Conservation (phyloP, 768 basidiomycete species). For the Tylopilus sp. region DNA sequence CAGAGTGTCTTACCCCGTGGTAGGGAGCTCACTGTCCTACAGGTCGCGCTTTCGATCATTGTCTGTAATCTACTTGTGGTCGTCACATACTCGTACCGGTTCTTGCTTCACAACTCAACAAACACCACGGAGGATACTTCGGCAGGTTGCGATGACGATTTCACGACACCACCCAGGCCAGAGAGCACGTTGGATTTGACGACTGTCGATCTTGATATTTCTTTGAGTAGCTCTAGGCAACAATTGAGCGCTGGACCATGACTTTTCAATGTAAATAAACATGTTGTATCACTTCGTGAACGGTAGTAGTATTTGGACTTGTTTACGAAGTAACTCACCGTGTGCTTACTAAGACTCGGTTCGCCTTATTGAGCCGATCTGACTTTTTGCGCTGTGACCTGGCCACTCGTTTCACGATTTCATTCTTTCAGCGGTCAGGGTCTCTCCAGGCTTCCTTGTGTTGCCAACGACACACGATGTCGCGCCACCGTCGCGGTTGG, state of each 20-base stretch:
- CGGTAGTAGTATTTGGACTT: too few species aligned
- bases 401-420: slow-evolving; percentile 14
- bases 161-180: slow-evolving; percentile 4
- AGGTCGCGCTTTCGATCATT: slow-evolving; percentile 17
- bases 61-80: slow-evolving; percentile 25
- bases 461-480: slow-evolving; percentile 14
- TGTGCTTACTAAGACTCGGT: too few species aligned
- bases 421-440: slow-evolving; percentile 4
- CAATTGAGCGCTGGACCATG: background rate
- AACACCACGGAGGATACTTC: background rate
- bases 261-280: background rate
- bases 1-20: background rate
- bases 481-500: slow-evolving; percentile 11
- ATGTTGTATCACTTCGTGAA: too few species aligned
- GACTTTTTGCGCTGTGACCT: background rate
- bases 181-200: slow-evolving; percentile 1
- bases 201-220: background rate
- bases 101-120: background rate
- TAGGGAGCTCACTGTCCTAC: background rate
- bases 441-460: slow-evolving; percentile 4
- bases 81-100: slow-evolving; percentile 18
- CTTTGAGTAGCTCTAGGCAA: too few species aligned
- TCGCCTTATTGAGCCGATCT: too few species aligned
- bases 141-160: slow-evolving; percentile 9
- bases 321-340: too few species aligned